Base-by-base conservation (phyloP, 2,329 filamentous ascomycete genomes). In the Arthrobotrys iridis region DNA sequence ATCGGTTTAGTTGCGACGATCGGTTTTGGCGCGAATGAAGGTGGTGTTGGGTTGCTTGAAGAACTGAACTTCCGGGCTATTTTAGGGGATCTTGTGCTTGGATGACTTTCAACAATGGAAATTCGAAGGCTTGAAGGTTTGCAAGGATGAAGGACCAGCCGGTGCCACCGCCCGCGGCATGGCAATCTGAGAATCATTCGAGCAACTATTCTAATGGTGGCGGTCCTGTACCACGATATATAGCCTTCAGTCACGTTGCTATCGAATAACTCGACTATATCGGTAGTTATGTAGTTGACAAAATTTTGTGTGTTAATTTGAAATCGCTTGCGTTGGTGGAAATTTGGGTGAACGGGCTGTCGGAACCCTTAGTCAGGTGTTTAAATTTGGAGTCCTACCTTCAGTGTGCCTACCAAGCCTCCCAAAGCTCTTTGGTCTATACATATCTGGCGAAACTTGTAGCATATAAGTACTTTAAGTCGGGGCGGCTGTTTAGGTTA, bases 1-100 rank as follows among this genome's bases (percentile, higher is more conserved):
- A 99, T 97, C 83, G 95, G 90, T 82, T 92, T 94, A 81, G 96
- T 87, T 83, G 97, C 91, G 78, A 96, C 87, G 50, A 87, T 87
- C 24, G 92, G 88, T 81, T 92, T 94, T 8, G 93, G 93, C 11
- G 92, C 93, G 60, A 72, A 72, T 10, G 66, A 71, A 45, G 58
- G 35, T 4, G 22, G 8, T n/a, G 45, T 33, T 48, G 55, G 15
- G 4, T 22, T 22, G 18, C 15, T 24, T 6, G 18, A 10, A 11
- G 22, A 37, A 18, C 33, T 41, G 30, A 37, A 48, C n/a, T 41
- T 37, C n/a, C 30, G 41, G 11, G 24, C n/a, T 20, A 15, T 7
- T n/a, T 37, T 35, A 30, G 18, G 30, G 50, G 15, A 35, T 33
- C 15, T 45, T n/a, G 18, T 15, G 24, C 7, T 2, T 7, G 22